Evolutionary conservation across 495 filamentous ascomycete species (phyloP).

Genomic region (Podospora comata): DNA sequence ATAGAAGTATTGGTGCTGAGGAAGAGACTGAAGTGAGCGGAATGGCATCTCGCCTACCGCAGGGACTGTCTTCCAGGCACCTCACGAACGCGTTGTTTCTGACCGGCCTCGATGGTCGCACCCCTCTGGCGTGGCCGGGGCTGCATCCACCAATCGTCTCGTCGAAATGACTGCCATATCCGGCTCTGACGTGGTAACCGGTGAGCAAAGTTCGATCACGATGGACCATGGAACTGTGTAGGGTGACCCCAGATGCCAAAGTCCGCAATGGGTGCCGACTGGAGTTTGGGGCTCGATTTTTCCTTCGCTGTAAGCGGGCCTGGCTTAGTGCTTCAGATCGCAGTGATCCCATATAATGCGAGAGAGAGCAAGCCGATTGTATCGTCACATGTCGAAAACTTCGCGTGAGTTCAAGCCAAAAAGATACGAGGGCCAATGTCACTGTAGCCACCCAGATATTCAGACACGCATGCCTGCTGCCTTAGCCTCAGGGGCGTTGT

Average conservation of each 20-base stretch:
- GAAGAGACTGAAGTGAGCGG: background rate
- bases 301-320: background rate
- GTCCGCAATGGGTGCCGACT: background rate
- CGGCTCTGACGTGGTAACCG: slow-evolving; percentile 24
- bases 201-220: slow-evolving; percentile 16
- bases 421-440: background rate
- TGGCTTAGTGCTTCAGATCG: background rate
- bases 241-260: slow-evolving; percentile 8
- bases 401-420: background rate
- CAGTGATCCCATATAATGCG: background rate
- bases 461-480: background rate
- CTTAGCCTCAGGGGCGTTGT: background rate
- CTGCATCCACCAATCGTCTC: slow-evolving; percentile 29
- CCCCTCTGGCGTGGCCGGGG: slow-evolving; percentile 22
- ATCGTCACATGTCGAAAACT: background rate
- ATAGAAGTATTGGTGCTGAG: background rate
- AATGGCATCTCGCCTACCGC: slow-evolving; percentile 12
- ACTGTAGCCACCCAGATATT: background rate
- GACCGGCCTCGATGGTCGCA: slow-evolving; percentile 24
- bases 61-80: slow-evolving; percentile 15
- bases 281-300: background rate
- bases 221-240: slow-evolving; percentile 4
- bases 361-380: background rate
- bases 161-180: slow-evolving; percentile 3
- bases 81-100: slow-evolving; percentile 17